Conservation (phyloP, 192 early-diverging fungal species). For the Funneliformis mosseae region DNA sequence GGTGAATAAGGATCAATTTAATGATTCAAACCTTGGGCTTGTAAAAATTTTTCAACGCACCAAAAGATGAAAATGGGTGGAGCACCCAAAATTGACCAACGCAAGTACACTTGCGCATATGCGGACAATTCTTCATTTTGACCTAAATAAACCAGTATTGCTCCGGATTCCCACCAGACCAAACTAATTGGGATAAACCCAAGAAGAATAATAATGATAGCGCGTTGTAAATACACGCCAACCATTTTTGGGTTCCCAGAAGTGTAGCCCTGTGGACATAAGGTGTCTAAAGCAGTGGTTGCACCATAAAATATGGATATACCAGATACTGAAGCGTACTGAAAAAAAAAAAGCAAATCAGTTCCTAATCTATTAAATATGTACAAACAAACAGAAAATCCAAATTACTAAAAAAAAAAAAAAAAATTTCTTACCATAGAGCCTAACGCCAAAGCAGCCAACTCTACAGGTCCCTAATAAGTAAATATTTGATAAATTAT, state of each 20-base stretch:
- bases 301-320: slow-evolving; percentile 71
- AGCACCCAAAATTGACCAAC: slow-evolving; percentile 69
- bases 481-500: slow-evolving; percentile 16
- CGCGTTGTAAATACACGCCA: slow-evolving; percentile 81
- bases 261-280: slow-evolving; percentile 74
- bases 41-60: slow-evolving; percentile 82
- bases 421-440: slow-evolving; percentile 50
- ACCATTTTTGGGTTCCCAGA: slow-evolving; percentile 66
- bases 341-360: not conserved
- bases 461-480: slow-evolving; percentile 52
- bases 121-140: slow-evolving; percentile 74
- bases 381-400: not conserved
- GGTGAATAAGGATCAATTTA: not conserved
- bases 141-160: slow-evolving; percentile 65
- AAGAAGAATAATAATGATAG: slow-evolving; percentile 71
- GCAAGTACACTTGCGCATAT: slow-evolving; percentile 69
- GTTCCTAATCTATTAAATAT: not conserved
- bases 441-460: slow-evolving; percentile 70
- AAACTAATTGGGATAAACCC: slow-evolving; percentile 73
- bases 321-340: slow-evolving; percentile 65
- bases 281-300: slow-evolving; percentile 74
- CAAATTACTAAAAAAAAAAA: not conserved
- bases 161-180: slow-evolving; percentile 67
- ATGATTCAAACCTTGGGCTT: slow-evolving; percentile 69
- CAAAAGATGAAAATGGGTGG: slow-evolving; percentile 82